phyloP scores from a whole-genome alignment of 306 rosid genomes.

The Senna siamea region DNA sequence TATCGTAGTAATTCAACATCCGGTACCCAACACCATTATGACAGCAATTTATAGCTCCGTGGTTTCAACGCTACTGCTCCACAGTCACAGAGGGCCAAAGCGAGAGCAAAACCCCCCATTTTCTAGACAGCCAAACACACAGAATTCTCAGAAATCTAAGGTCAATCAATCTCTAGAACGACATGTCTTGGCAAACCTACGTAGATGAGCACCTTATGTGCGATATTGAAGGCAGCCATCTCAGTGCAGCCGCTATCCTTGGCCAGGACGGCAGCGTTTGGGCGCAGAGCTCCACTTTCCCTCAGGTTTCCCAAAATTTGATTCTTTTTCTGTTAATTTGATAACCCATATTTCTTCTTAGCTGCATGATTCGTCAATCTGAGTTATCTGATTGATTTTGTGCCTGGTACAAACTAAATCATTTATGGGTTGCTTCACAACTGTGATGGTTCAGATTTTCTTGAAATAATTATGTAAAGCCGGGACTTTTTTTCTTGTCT shows the following conservation, averaged over 20 bases:
- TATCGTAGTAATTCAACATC: conserved; percentile 6
- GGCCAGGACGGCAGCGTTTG: conserved; percentile 73
- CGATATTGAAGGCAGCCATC: conserved; percentile 60
- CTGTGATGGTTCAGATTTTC: not conserved
- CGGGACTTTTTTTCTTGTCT: not conserved
- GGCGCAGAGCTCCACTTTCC: conserved; percentile 71
- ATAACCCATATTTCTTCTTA: no score
- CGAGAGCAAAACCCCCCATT: not conserved
- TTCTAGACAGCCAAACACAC: conserved; percentile 22
- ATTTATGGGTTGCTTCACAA: not conserved
- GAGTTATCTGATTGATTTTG: conserved; percentile 2
- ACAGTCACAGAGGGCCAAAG: not conserved
- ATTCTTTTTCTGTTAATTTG: no score
- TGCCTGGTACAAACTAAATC: not conserved
- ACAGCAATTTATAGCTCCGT: conserved; percentile 4
- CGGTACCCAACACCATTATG: not conserved
- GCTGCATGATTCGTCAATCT: not conserved
- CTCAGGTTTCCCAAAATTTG: conserved; percentile 49
- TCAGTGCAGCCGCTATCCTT: conserved; percentile 61
- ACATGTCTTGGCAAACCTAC: conserved; percentile 74
- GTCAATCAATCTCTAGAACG: not conserved
- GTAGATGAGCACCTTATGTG: conserved; percentile 72
- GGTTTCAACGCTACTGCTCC: conserved; percentile 30
- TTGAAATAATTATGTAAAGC: not conserved
- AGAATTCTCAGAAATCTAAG: not conserved